Conservation (phyloP, 1,284 basidiomycete species). For the Naganishia cerealis region DNA sequence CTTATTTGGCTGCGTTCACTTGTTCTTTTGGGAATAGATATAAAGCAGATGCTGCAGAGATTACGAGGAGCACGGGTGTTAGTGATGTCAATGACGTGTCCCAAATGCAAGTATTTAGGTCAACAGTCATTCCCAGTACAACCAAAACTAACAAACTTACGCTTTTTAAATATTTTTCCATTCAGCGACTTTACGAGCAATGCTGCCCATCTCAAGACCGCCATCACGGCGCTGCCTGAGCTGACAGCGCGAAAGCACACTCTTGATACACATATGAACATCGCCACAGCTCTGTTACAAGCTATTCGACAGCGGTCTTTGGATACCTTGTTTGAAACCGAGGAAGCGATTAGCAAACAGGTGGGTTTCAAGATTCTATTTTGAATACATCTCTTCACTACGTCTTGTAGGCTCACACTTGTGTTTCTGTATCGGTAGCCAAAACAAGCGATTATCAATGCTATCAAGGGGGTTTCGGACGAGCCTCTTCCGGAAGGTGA, state of each 20-base stretch:
- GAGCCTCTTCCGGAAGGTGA: slow-evolving; percentile 65
- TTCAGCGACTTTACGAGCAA: slow-evolving; percentile 86
- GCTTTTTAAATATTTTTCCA: background rate
- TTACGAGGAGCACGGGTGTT: slow-evolving; percentile 93
- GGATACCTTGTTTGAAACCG: slow-evolving; percentile 93
- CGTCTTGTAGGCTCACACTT: background rate
- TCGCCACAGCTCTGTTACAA: slow-evolving; percentile 91
- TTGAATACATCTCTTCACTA: background rate
- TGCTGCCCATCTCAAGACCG: slow-evolving; percentile 91
- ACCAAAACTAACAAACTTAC: background rate
- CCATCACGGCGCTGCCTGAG: slow-evolving; percentile 97
- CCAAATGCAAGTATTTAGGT: slow-evolving; percentile 68
- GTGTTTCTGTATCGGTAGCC: slow-evolving; percentile 57
- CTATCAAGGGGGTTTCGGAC: slow-evolving; percentile 59
- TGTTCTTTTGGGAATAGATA: slow-evolving; percentile 57
- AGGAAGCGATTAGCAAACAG: slow-evolving; percentile 85
- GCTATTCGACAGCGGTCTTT: slow-evolving; percentile 93
- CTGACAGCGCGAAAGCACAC: slow-evolving; percentile 93
- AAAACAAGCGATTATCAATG: slow-evolving; percentile 77
- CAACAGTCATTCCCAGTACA: slow-evolving; percentile 30
- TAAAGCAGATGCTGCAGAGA: slow-evolving; percentile 94
- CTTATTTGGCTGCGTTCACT: background rate
- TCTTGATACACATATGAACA: slow-evolving; percentile 98
- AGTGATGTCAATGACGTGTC: slow-evolving; percentile 93
- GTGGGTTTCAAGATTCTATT: slow-evolving; percentile 51